These are phyloP conservation scores for Themeda triandra DNA, from an alignment of 176 grass and related monocot species.

Conservation along the genomic window DNA sequence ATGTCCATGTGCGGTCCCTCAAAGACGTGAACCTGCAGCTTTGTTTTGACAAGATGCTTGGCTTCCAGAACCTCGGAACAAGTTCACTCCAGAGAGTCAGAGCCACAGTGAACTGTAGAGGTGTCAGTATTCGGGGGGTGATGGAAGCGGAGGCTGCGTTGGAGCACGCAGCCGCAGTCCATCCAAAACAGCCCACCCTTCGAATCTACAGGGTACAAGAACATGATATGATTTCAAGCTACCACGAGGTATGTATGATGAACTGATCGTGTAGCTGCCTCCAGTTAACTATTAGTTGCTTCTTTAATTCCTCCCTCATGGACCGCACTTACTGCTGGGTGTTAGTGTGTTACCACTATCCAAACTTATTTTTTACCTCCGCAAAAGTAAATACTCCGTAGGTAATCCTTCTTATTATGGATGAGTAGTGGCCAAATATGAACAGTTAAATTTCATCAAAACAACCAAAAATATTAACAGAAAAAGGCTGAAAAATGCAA, in stretches of 20 bases:
- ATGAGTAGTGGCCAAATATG: no score
- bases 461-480: no score
- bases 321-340: no score
- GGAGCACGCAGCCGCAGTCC: background rate
- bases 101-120: rapidly evolving
- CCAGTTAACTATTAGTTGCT: no score
- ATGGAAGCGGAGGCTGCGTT: background rate
- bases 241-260: background rate
- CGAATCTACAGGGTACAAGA: no score
- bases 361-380: no score
- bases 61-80: background rate
- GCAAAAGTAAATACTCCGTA: no score
- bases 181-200: background rate
- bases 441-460: no score
- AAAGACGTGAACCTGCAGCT: background rate
- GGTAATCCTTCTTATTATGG: no score
- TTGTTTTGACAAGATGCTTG: background rate
- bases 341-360: no score
- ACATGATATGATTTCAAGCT: background rate
- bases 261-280: background rate
- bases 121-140: background rate
- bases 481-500: no score
- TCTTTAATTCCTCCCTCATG: no score
- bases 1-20: background rate
- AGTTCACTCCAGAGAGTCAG: background rate